Evolutionary conservation across 192 early-diverging fungal species (phyloP).

Genomic region (Coemansia sp.): DNA sequence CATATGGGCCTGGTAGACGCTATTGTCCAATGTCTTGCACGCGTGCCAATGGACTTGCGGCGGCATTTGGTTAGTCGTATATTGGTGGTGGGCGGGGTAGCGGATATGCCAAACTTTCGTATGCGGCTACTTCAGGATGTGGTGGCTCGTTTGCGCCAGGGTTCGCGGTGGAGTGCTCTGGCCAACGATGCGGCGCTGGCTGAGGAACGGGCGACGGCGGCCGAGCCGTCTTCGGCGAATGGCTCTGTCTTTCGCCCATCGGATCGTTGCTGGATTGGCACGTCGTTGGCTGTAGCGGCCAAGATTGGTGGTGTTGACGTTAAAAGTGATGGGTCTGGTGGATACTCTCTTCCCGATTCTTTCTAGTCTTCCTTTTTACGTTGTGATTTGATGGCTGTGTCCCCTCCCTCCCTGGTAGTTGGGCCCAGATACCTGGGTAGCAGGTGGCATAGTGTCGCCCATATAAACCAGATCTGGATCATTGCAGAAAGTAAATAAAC

Average conservation of each 20-base stretch:
- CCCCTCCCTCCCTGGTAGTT: too few species aligned
- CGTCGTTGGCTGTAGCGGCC: slow-evolving; percentile 69
- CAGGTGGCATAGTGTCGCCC: too few species aligned
- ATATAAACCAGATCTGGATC: too few species aligned
- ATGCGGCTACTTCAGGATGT: slow-evolving; percentile 59
- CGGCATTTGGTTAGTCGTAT: slow-evolving; percentile 57
- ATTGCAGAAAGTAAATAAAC: too few species aligned
- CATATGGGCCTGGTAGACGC: slow-evolving; percentile 52
- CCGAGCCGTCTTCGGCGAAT: slow-evolving; percentile 13
- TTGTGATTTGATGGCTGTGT: too few species aligned
- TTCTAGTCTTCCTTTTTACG: too few species aligned
- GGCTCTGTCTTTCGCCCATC: slow-evolving; percentile 63
- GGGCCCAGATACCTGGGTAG: too few species aligned
- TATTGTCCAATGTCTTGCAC: slow-evolving; percentile 53
- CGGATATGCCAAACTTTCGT: slow-evolving; percentile 68
- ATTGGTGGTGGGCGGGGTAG: slow-evolving; percentile 71
- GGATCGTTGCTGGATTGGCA: slow-evolving; percentile 76
- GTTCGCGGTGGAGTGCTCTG: slow-evolving; percentile 49
- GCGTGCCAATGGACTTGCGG: slow-evolving; percentile 65
- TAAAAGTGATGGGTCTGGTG: slow-evolving; percentile 58
- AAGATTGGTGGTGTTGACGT: slow-evolving; percentile 69
- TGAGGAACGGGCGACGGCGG: slow-evolving; percentile 19
- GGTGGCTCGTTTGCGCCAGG: slow-evolving; percentile 42
- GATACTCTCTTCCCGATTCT: slow-evolving; percentile 53
- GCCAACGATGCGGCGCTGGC: slow-evolving; percentile 53